These are phyloP conservation scores for Aspergillus biplanus DNA, from an alignment of 495 filamentous ascomycete genomes.

Conservation along the genomic window DNA sequence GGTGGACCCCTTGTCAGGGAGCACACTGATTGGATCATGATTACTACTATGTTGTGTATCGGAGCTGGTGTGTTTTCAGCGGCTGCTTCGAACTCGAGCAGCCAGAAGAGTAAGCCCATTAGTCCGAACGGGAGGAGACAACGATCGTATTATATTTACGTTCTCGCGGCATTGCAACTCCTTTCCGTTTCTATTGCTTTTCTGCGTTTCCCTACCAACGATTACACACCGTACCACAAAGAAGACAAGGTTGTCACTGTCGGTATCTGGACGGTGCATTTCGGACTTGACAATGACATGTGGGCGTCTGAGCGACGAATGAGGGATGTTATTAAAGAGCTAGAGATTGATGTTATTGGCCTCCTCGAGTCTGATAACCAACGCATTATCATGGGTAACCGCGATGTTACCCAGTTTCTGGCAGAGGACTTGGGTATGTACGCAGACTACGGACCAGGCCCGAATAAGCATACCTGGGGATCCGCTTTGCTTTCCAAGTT, in stretches of 20 bases:
- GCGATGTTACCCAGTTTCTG: conserved; percentile 92
- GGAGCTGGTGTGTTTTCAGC: conserved; percentile 84
- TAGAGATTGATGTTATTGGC: conserved; percentile 94
- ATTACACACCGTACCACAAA: conserved; percentile 88
- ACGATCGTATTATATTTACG: conserved; percentile 73
- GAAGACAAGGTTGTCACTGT: conserved; percentile 85
- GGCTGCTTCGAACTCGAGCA: conserved; percentile 54
- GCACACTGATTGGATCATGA: conserved; percentile 94
- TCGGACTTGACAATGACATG: conserved; percentile 98
- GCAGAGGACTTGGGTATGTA: conserved; percentile 98
- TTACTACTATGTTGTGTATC: conserved; percentile 78
- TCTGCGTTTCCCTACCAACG: conserved; percentile 90
- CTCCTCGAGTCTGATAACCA: conserved; percentile 93
- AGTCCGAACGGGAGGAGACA: conserved; percentile 57
- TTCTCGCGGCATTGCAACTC: conserved; percentile 73
- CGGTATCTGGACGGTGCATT: conserved; percentile 99
- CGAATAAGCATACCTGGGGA: conserved; percentile 99
- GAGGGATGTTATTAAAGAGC: conserved; percentile 86
- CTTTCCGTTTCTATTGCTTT: conserved; percentile 81
- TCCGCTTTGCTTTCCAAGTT: conserved; percentile 92
- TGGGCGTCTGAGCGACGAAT: conserved; percentile 95
- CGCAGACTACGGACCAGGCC: conserved; percentile 94
- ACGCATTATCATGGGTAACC: conserved; percentile 99
- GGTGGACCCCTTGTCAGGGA: conserved; percentile 92
- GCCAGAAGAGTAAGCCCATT: conserved; percentile 50